A percentile compares a stretch with the other conserved stretches of the same genome.
phyloP scores from a whole-genome alignment of 169 alveolate species.

The Plasmodium sp. region DNA sequence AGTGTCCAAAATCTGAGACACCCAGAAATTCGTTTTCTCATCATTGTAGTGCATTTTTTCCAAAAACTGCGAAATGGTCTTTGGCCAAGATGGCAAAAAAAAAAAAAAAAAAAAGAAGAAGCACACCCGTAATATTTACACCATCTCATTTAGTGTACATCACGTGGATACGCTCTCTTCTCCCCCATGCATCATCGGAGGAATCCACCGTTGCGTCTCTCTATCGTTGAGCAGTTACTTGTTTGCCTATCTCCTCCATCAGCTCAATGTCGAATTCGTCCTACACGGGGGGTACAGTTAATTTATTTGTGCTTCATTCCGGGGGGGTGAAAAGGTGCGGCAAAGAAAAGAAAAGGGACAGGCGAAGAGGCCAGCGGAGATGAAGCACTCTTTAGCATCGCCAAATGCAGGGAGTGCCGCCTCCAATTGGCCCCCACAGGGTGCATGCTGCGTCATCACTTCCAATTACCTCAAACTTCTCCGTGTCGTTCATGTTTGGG shows the following conservation, averaged over 20 bases:
- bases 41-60: conserved; percentile 79
- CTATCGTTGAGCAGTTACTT: conserved; percentile 9
- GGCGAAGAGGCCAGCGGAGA: not conserved
- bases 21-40: conserved; percentile 86
- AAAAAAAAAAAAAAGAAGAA: not conserved
- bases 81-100: not conserved
- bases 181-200: not conserved
- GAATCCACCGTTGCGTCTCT: not conserved
- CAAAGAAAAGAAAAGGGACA: not conserved
- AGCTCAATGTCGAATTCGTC: conserved; percentile 80
- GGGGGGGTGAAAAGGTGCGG: not conserved
- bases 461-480: conserved; percentile 49
- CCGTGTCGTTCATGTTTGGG: conserved; percentile 45
- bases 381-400: not conserved
- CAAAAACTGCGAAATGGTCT: conserved; percentile 78
- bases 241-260: conserved; percentile 81
- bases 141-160: not conserved
- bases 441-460: not conserved
- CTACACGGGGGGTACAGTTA: conserved; percentile 19
- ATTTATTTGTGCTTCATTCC: not conserved
- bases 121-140: not conserved
- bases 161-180: not conserved
- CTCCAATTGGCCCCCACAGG: not conserved
- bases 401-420: not conserved
- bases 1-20: conserved; percentile 83